Percentiles rank a stretch among this genome's conserved stretches.
These are phyloP conservation scores for Penicillium taxi DNA, from an alignment of 495 filamentous ascomycete genomes.

Conservation along the genomic window DNA sequence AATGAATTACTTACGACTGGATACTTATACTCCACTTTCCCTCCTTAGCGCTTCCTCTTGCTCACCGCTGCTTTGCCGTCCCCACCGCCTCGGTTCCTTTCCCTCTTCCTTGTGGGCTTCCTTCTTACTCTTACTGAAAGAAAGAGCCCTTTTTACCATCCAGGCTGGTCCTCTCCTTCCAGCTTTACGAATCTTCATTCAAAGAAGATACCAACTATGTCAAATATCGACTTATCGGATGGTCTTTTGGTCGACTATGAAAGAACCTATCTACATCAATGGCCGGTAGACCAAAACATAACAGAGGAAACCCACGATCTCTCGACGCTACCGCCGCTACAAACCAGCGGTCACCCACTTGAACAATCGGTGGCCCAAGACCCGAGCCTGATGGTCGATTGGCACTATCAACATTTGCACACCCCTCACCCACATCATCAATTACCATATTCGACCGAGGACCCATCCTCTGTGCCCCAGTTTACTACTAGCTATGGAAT, in stretches of 20 bases:
- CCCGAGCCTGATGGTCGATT: conserved; percentile 41
- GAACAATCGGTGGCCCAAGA: conserved; percentile 40
- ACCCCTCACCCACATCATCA: conserved; percentile 31
- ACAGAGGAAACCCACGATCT: conserved; percentile 34
- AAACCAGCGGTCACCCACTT: conserved; percentile 42
- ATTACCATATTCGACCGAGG: conserved; percentile 34
- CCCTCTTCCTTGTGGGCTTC: conserved; percentile 12
- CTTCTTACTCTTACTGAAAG: conserved; percentile 20
- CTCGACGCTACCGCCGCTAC: conserved; percentile 37
- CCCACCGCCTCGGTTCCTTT: conserved; percentile 32
- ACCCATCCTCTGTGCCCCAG: conserved; percentile 45
- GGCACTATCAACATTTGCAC: conserved; percentile 46
- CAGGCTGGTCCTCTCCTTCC: conserved; percentile 18
- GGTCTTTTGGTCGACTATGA: conserved; percentile 45
- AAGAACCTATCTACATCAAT: conserved; percentile 40
- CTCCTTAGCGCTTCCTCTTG: conserved; percentile 33
- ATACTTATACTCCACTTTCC: conserved; percentile 6
- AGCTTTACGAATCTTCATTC: conserved; percentile 3
- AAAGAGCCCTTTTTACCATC: conserved; percentile 25
- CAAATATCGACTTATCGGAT: conserved; percentile 39
- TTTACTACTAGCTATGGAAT: conserved; percentile 43
- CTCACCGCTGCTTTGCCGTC: conserved; percentile 46
- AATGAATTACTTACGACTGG: no score
- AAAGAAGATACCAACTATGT: conserved; percentile 30
- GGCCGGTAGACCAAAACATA: conserved; percentile 37